phyloP scores from a whole-genome alignment of 2,329 filamentous ascomycete species.

The Magnaporthales sp. region DNA sequence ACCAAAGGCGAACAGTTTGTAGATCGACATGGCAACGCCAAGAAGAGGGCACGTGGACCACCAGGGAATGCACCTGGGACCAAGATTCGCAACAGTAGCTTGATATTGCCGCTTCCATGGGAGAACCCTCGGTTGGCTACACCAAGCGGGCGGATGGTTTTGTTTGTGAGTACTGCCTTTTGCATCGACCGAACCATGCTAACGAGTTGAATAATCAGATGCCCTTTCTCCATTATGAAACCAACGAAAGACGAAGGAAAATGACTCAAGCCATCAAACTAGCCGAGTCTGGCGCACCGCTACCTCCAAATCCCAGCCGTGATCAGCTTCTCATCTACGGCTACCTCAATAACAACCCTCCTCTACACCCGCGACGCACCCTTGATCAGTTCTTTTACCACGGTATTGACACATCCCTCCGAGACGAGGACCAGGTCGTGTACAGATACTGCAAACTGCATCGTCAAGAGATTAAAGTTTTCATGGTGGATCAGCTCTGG shows the following conservation, averaged over 20 bases:
- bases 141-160: constrained; percentile 19
- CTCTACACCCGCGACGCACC: constrained; percentile 51
- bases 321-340: constrained; percentile 39
- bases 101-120: constrained; percentile 16
- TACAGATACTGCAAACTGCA: constrained; percentile 41
- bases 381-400: constrained; percentile 60
- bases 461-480: constrained; percentile 43
- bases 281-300: constrained; percentile 21
- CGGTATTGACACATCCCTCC: constrained; percentile 49
- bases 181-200: constrained; percentile 12
- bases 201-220: constrained; percentile 43
- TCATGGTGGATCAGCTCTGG: constrained; percentile 64
- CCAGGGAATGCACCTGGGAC: constrained; percentile 25
- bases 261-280: constrained; percentile 44
- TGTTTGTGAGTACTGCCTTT: constrained; percentile 24
- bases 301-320: constrained; percentile 18
- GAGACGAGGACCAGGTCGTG: constrained; percentile 56
- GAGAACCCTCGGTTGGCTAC: constrained; percentile 20
- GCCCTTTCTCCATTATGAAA: constrained; percentile 60
- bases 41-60: constrained; percentile 22
- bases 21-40: constrained; percentile 24
- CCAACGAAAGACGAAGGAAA: constrained; percentile 39
- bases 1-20: constrained; percentile 24
- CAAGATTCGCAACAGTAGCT: constrained; percentile 17
- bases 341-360: constrained; percentile 34